Evolutionary conservation across 306 rosid species (phyloP), one percentile per base, ranked within the genome.

Genomic region (Sphenostylis stenocarpa): DNA sequence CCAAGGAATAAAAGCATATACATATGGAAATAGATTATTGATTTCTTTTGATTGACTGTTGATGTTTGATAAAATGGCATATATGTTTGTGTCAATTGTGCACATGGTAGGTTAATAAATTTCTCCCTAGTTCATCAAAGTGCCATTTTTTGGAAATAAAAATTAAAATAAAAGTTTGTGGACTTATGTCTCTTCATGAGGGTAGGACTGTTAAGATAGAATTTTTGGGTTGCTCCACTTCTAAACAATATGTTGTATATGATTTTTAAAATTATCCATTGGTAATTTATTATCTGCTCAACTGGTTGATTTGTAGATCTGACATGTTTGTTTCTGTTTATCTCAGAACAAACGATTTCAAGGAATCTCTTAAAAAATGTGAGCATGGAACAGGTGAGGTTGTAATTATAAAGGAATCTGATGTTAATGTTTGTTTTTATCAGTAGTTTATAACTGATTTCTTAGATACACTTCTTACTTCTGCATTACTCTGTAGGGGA

Each of bases 281-380:
- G 43, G 67, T 61, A 72, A 26, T 24, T 52, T 33, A 16, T 75
- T 65, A 29, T 65, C 55, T 47, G 9, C 60, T 77, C 53, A 34
- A 20, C 72, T 53, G 29, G 43, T 61, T 82, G 77, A 26, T 79
- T 33, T 55, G 29, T 72, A 49, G 36, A 28, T 65, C 81, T 88
- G 76, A 85, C 45, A 28, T 33, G 48, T 19, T 74, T 72, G 36
- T 64, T 17, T 38, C 6, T 80, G 72, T 75, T 52, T 82, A 16
- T 84, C 67, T 49, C 96, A 91, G 98, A 76, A 87, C 90, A 81
- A 82, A 83, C 94, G 70, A 81, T 85, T 72, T 87, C 93, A 66
- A 69, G 86, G 79, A 86, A 84, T 82, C 49, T 88, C 67, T 90
- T 90, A 7, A 53, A 77, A 71, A 92, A 86, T 83, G 82, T 75